Base-by-base conservation (phyloP, 768 basidiomycete genomes). In the Boletus sp. region DNA sequence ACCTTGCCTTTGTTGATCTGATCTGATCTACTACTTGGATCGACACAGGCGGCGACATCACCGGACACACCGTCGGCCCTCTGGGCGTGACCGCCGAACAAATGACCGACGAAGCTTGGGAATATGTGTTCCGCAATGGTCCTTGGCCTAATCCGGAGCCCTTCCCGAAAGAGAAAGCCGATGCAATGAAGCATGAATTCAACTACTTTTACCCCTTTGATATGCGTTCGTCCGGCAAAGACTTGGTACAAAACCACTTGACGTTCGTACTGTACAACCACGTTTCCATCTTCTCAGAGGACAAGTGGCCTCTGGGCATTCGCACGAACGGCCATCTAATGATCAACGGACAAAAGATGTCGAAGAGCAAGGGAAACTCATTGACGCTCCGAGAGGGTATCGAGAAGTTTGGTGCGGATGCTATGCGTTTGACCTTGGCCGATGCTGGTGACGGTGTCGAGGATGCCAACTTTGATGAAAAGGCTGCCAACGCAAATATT, bases 381-480 rank as follows among this genome's bases (percentile, higher is more conserved):
- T 76, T 98, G 77, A 99, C 96, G 1, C 75, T 98, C 70, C 75
- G 83, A 51, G 90, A 99, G 66, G 83, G 89, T 1, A 84, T 96
- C 55, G 79, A 85, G 72, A 98, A 98, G 79, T 98, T 96, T 66
- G 97, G 97, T 54, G 94, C 97, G 34, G 97, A 98, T 69, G 92
- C 95, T 32, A 95, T 89, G 64, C 80, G 97, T 51, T 73, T 99
- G 75, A 81, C 85, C 19, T 79, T 99, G 72, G 97, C 97, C 25
- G 96, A 98, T 75, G 93, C 94, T 27, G 97, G 97, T 14, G 97
- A 99, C 69, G 93, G 94, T 47, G 81, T 98, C 62, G 95, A 97
- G 72, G 97, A 99, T 72, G 96, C 96, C 42, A 99, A 99, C 77
- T 99, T 98, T 64, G 97, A 99, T 68, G 96, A 98, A 79, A 90